Evolutionary conservation across 306 rosid species (phyloP), one percentile per base, ranked within the genome.

Genomic region (Corylus avellana): DNA sequence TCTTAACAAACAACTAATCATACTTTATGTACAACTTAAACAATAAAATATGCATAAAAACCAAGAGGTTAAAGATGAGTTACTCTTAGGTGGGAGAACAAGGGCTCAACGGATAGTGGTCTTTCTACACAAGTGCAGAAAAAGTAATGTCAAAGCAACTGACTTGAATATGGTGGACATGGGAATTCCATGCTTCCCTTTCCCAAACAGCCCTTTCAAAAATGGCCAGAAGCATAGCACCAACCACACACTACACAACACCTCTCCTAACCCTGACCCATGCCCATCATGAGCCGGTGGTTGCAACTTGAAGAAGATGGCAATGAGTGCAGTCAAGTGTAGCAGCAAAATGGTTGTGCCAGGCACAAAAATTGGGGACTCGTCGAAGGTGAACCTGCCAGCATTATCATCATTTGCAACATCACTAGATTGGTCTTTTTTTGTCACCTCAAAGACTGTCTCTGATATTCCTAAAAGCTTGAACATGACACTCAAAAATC

Each of bases 301-400:
- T 29, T 80, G 77, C 76, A 82, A 46, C 67, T 88, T 77, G 37
- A 80, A n/a, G 39, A 88, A 67, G 48, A 73, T 81, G 13, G 82
- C 66, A 8, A 49, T 54, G 47, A 87, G 62, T 0, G 88, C 87
- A 6, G 78, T 70, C 44, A 89, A 47, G 6, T 94, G 93, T 61
- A 91, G 70, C 14, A 89, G 17, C 85, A 91, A 82, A 86, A 91
- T 51, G 42, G 97, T 82, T 0, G 94, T 87, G 22, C 86, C 91
- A 8, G 80, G 85, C 61, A 94, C 72, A 68, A 90, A 89, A 37
- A 81, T 18, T 46, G 91, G 87, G 1, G 98, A 94, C 69, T 85
- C 75, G 2, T 90, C 87, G 37, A 94, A 92, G 4, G 92, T 88
- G 81, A 90, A 79, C 59, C 62, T 84, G 47, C 84, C 81, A 3